Evolutionary conservation across 2,329 filamentous ascomycete species (phyloP).

Genomic region (Aureobasidium melanogenum): DNA sequence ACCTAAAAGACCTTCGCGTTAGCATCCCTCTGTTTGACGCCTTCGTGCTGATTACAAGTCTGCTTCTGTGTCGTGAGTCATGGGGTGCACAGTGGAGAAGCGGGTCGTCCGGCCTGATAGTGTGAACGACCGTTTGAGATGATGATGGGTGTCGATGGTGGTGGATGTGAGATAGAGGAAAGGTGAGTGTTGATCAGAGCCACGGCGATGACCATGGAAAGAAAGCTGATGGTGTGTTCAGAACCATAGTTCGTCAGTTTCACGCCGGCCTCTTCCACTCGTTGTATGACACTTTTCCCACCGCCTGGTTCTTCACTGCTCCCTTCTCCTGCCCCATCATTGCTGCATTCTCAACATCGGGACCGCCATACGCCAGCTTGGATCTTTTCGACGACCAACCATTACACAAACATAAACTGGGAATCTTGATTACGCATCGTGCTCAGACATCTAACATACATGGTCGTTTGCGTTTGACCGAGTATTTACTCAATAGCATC

Average conservation of each 20-base stretch:
- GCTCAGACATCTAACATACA: not conserved
- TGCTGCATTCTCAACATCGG: too few species aligned
- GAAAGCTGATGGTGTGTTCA: not conserved
- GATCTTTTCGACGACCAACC: too few species aligned
- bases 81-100: not conserved
- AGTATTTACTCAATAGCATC: not conserved
- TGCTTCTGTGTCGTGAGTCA: not conserved
- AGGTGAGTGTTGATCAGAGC: not conserved
- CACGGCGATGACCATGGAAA: not conserved
- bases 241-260: not conserved
- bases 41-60: not conserved
- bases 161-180: not conserved
- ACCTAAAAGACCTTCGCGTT: not conserved
- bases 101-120: not conserved
- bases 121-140: not conserved
- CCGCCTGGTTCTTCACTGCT: not conserved
- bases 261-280: not conserved
- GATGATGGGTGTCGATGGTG: not conserved
- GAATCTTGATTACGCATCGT: not conserved
- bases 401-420: not conserved
- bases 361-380: too few species aligned
- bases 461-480: not conserved
- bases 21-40: not conserved
- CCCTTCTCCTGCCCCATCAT: not conserved
- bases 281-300: too few species aligned